A percentile compares a stretch with the other conserved stretches of the same genome.
Evolutionary conservation across 805 yeast species (phyloP).

Genomic region (Starmerella apis): DNA sequence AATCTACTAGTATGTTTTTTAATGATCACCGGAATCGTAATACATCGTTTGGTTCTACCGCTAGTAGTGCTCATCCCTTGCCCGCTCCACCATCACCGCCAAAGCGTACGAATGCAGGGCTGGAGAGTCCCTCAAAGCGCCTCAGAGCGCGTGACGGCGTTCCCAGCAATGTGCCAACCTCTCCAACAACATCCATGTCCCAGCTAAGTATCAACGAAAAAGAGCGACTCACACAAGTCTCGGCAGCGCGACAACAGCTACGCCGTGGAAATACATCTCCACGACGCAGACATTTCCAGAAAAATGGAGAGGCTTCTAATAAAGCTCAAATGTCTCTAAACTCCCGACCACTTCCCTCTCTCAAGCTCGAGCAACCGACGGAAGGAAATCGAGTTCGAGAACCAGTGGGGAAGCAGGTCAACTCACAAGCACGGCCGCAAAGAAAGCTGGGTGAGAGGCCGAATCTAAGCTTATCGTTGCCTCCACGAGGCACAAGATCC

Average conservation of each 20-base stretch:
- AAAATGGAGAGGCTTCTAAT: background rate
- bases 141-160: slow-evolving; percentile 13
- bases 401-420: background rate
- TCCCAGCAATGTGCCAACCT: background rate
- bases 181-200: slow-evolving; percentile 8
- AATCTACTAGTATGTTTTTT: no score
- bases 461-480: background rate
- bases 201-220: slow-evolving; percentile 7
- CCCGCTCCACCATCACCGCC: slow-evolving; percentile 2
- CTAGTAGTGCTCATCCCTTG: background rate
- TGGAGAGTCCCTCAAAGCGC: slow-evolving; percentile 17
- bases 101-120: slow-evolving; percentile 11
- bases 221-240: slow-evolving; percentile 12
- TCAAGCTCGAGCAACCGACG: background rate
- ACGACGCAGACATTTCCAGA: background rate
- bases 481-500: background rate
- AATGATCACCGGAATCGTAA: background rate
- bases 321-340: background rate
- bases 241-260: slow-evolving; percentile 10
- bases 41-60: background rate
- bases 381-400: background rate
- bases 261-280: slow-evolving; percentile 3
- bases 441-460: background rate
- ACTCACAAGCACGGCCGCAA: background rate
- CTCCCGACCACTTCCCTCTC: slow-evolving; percentile 2